phyloP scores from a whole-genome alignment of 2,329 filamentous ascomycete genomes.

The Hypoxylon sp. region DNA sequence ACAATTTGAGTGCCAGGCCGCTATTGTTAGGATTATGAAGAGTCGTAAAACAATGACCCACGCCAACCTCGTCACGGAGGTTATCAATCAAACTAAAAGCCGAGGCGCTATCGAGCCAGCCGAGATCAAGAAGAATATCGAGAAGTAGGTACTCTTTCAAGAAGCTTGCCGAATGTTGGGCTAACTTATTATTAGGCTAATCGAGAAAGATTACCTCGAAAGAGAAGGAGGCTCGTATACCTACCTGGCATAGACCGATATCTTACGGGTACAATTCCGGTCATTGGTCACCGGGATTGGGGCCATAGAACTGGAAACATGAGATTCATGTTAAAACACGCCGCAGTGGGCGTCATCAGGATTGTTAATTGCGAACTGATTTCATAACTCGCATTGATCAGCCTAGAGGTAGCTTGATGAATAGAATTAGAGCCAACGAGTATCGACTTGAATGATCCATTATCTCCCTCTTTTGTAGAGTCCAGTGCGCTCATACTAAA shows the following conservation, averaged over 20 bases:
- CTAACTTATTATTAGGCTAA: constrained; percentile 72
- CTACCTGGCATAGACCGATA: constrained; percentile 73
- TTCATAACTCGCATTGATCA: background rate
- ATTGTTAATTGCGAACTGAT: background rate
- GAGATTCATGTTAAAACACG: background rate
- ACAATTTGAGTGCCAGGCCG: constrained; percentile 96
- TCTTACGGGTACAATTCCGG: background rate
- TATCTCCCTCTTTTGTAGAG: background rate
- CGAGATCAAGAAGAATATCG: constrained; percentile 97
- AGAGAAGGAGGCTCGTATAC: constrained; percentile 79
- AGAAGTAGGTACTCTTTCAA: constrained; percentile 76
- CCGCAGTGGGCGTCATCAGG: background rate
- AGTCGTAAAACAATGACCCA: constrained; percentile 89
- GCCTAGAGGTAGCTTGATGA: background rate
- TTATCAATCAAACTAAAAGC: constrained; percentile 90
- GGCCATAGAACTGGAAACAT: background rate
- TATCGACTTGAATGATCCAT: background rate
- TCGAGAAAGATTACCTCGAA: constrained; percentile 95
- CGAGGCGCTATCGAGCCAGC: constrained; percentile 86
- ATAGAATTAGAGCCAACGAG: background rate
- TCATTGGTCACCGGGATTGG: constrained; percentile 9
- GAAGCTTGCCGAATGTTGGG: background rate
- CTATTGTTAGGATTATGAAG: constrained; percentile 98
- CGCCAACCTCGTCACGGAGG: constrained; percentile 88
- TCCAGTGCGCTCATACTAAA: background rate